Base-by-base conservation (phyloP, 495 filamentous ascomycete species). In the Xylaria nigripes region DNA sequence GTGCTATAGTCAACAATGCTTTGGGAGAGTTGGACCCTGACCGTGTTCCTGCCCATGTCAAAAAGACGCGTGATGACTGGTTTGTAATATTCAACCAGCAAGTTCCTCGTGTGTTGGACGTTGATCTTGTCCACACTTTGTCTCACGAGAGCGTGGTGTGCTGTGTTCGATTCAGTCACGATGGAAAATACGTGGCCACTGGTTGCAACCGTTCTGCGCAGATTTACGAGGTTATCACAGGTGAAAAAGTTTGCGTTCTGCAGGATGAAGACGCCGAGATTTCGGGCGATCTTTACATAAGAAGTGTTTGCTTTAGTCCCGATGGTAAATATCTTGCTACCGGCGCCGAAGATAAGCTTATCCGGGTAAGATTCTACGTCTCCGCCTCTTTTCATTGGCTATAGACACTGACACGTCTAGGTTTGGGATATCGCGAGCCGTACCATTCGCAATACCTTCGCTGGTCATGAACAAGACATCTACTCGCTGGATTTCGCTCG, bases 251-350 rank as follows among this genome's bases (percentile, higher is more conserved):
- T 47, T 87, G 86, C 51, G 79, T 85, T 22, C 71, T 93, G 36
- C 86, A 90, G 63, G 89, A 94, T 61, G 90, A 93, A 57, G 82
- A 77, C 38, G 88, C 87, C 45, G 89, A 94, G 62, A 81, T 87
- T 46, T 85, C 82, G 51, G 89, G 89, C 2, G 89, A 95, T 70
- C 75, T 95, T 16, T 95, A 94, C 63, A 95, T 95, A 59, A 73
- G 89, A 61, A 94, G 89, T 62, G 89, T 95, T 29, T 95, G 89
- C 70, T 95, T 95, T 74, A 93, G 89, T 66, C 89, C 89, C 1
- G 89, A 95, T 68, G 89, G 89, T 43, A 85, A 86, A 68, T 94
- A 87, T 51, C 81, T 95, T 24, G 89, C 89, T 3, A 95, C 89
- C 23, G 89, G 89, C 60, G 89, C 89, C 6, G 89, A 95, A 63